phyloP scores from a whole-genome alignment of 192 early-diverging fungal species.

The Chytriomyces sp. region DNA sequence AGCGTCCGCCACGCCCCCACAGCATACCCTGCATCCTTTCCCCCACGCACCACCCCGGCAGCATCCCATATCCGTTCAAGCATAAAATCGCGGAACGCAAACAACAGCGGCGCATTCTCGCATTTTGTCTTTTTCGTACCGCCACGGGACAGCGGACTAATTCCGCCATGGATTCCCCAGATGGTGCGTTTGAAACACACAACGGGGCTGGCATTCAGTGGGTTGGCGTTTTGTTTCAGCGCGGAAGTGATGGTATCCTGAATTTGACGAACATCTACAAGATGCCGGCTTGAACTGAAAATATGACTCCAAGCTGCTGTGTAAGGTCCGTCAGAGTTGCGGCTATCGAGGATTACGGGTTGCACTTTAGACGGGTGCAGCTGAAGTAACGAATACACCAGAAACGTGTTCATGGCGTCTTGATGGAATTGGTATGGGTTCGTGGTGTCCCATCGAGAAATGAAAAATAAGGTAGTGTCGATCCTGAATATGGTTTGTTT shows the following conservation, averaged over 20 bases:
- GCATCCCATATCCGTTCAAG: constrained; percentile 9
- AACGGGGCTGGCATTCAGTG: not conserved
- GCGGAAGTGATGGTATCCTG: not conserved
- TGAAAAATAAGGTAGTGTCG: constrained; percentile 30
- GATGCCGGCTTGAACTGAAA: constrained; percentile 3
- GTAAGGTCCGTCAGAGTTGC: constrained; percentile 32
- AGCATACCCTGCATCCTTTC: too few relatives aligned
- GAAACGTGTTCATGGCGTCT: constrained; percentile 38
- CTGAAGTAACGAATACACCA: constrained; percentile 33
- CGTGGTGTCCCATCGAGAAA: constrained; percentile 39
- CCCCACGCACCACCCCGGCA: not conserved
- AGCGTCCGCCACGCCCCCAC: too few relatives aligned
- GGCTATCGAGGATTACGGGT: constrained; percentile 36
- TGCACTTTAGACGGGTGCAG: constrained; percentile 13
- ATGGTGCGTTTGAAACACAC: constrained; percentile 23
- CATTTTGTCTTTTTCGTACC: not conserved
- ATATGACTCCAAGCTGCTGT: constrained; percentile 29
- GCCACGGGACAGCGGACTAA: constrained; percentile 17
- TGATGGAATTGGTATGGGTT: constrained; percentile 44
- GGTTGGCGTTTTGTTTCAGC: too few relatives aligned
- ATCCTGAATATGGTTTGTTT: constrained; percentile 5
- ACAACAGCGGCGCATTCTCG: constrained; percentile 4
- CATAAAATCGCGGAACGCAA: constrained; percentile 36
- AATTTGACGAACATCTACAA: constrained; percentile 32
- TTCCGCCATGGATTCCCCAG: constrained; percentile 42